Conservation (phyloP, 2,329 filamentous ascomycete species). For the Ceratocystis destructans region DNA sequence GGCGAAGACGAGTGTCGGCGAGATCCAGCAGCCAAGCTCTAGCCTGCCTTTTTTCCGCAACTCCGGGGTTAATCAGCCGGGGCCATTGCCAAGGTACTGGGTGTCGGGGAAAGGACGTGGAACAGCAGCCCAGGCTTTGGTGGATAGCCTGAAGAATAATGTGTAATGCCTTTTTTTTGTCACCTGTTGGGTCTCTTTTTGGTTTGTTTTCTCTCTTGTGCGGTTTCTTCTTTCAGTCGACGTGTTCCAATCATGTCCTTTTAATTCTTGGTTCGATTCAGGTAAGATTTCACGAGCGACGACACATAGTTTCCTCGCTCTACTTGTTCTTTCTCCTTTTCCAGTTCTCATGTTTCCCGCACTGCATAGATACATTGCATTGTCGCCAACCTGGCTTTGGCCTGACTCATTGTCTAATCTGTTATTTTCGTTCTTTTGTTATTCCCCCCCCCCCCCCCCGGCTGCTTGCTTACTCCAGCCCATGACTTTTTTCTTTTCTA, state of each 20-base stretch:
- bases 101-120: slow-evolving; percentile 7
- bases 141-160: slow-evolving; percentile 6
- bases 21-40: neutral
- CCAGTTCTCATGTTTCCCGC: neutral
- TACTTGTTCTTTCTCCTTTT: neutral
- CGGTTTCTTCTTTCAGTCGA: neutral
- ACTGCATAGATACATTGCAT: slow-evolving; percentile 8
- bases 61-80: slow-evolving; percentile 67
- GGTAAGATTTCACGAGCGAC: slow-evolving; percentile 2
- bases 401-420: neutral
- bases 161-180: neutral
- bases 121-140: slow-evolving; percentile 12
- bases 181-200: neutral
- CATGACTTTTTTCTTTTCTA: neutral
- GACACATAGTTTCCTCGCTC: neutral
- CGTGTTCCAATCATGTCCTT: slow-evolving; percentile 4
- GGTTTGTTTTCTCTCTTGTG: neutral
- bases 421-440: neutral
- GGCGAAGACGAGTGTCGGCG: neutral
- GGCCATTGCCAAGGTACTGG: slow-evolving; percentile 55
- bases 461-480: neutral
- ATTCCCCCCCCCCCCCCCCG: neutral
- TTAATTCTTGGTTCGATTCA: neutral
- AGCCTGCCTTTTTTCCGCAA: slow-evolving; percentile 33
- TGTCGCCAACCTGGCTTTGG: neutral